Evolutionary conservation across 2,329 filamentous ascomycete species (phyloP), one percentile per base, ranked within the genome.

Genomic region (Sporothrix protearum): DNA sequence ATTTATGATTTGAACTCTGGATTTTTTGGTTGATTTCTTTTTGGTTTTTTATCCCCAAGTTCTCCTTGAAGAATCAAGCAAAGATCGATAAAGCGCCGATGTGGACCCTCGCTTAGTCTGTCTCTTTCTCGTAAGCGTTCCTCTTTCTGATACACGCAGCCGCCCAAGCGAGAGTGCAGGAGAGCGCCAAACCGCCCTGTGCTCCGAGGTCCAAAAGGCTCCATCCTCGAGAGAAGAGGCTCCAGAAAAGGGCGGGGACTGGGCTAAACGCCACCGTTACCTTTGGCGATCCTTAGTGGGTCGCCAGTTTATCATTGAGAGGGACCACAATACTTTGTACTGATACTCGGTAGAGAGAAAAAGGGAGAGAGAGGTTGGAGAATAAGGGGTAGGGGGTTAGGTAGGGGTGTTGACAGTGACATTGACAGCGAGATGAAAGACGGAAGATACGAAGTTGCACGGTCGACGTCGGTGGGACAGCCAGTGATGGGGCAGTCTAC

Each of bases 111-210:
- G n/a, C n/a, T n/a, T n/a, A n/a, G n/a, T n/a, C 42, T 42, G 22
- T 42, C 28, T 36, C 3, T 19, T 9, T 39, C 33, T 39, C 10
- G 3, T 5, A 16, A 14, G 14, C 3, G 8, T 28, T 63, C 19
- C 14, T 63, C 9, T 28, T 63, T 47, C 14, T 63, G 57, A 42
- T 25, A 42, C 57, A 25, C 4, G 5, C 57, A 57, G 30, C 9
- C 57, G 9, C 53, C 36, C 33, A 42, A 63, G 57, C 57, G 53
- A 63, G n/a, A 63, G 33, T 42, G 53, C 28, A 57, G 53, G 53
- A 57, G 25, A 33, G 53, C 28, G 25, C 28, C 53, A 33, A 33
- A 57, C 28, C 28, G 53, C 53, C 53, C 53, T 57, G 28, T 33
- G 25, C 28, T 36, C 53, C 53, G 53, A 57, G 53, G 25, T 2